Percentiles rank a stretch among this genome's conserved stretches.
phyloP scores from a whole-genome alignment of 257 asterid genomes.

The Plantago major region DNA sequence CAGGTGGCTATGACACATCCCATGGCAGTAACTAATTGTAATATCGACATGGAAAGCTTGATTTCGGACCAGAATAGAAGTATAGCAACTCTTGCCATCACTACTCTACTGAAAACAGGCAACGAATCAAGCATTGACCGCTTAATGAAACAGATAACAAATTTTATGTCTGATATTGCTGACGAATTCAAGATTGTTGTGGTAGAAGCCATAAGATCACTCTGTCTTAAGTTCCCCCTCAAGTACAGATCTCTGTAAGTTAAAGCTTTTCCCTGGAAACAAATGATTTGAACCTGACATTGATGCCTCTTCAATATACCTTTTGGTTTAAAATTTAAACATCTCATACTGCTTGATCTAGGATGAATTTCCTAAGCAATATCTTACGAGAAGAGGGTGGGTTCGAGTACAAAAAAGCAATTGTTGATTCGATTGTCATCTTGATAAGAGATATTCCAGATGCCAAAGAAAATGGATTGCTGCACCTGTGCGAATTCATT shows the following conservation, averaged over 20 bases:
- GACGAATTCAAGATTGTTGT: slow-evolving; percentile 97
- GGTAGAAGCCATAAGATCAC: slow-evolving; percentile 89
- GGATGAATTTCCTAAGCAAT: slow-evolving; percentile 94
- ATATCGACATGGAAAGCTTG: slow-evolving; percentile 95
- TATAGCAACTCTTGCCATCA: slow-evolving; percentile 90
- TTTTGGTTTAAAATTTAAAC: neutral
- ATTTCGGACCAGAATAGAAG: slow-evolving; percentile 92
- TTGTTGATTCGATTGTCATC: slow-evolving; percentile 91
- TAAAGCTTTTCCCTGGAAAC: slow-evolving; percentile 15
- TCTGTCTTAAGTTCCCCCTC: slow-evolving; percentile 92
- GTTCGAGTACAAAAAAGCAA: slow-evolving; percentile 90
- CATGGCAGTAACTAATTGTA: slow-evolving; percentile 88
- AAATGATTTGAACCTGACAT: slow-evolving; percentile 3
- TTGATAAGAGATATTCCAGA: slow-evolving; percentile 93
- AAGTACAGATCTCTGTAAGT: slow-evolving; percentile 94
- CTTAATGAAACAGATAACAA: slow-evolving; percentile 89
- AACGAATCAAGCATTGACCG: slow-evolving; percentile 94
- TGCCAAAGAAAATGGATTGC: slow-evolving; percentile 91
- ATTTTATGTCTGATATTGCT: slow-evolving; percentile 94
- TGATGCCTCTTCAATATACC: neutral
- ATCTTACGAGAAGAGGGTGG: slow-evolving; percentile 98
- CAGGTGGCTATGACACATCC: slow-evolving; percentile 99
- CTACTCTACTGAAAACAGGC: slow-evolving; percentile 92
- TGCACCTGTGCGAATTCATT: slow-evolving; percentile 91
- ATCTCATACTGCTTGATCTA: slow-evolving; percentile 22